These are phyloP conservation scores for Scheffersomyces insectosa DNA, from an alignment of 1,139 yeast species.

Conservation along the genomic window DNA sequence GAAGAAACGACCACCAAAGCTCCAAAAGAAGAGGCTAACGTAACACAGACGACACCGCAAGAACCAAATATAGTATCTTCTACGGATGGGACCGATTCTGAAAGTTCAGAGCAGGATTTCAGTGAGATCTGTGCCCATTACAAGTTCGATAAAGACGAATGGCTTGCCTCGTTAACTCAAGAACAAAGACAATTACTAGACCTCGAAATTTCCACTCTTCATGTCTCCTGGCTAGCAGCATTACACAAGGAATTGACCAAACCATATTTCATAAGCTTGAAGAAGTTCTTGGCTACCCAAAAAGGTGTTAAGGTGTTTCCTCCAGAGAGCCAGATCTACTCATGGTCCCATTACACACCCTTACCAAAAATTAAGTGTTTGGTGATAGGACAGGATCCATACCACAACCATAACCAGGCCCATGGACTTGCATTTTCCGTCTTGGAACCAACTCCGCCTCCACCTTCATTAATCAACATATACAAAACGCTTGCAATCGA, in stretches of 20 bases:
- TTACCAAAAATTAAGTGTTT: slow-evolving; percentile 72
- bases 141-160: slow-evolving; percentile 50
- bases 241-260: slow-evolving; percentile 74
- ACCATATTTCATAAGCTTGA: slow-evolving; percentile 80
- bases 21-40: background rate
- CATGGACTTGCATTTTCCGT: slow-evolving; percentile 97
- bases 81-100: background rate
- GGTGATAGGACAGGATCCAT: slow-evolving; percentile 94
- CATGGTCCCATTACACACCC: slow-evolving; percentile 92
- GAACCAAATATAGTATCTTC: background rate
- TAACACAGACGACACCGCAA: background rate
- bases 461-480: slow-evolving; percentile 88
- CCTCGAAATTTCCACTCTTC: slow-evolving; percentile 70
- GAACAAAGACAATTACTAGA: slow-evolving; percentile 58
- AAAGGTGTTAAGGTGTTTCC: slow-evolving; percentile 62
- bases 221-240: slow-evolving; percentile 74
- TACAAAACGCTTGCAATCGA: slow-evolving; percentile 76
- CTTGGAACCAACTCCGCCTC: slow-evolving; percentile 76
- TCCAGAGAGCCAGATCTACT: slow-evolving; percentile 72
- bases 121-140: slow-evolving; percentile 12
- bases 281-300: slow-evolving; percentile 52
- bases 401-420: slow-evolving; percentile 89
- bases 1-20: background rate
- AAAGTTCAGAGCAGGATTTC: background rate
- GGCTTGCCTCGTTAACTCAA: slow-evolving; percentile 53